phyloP scores from a whole-genome alignment of 768 basidiomycete species.

The Naematelia aurantialba region DNA sequence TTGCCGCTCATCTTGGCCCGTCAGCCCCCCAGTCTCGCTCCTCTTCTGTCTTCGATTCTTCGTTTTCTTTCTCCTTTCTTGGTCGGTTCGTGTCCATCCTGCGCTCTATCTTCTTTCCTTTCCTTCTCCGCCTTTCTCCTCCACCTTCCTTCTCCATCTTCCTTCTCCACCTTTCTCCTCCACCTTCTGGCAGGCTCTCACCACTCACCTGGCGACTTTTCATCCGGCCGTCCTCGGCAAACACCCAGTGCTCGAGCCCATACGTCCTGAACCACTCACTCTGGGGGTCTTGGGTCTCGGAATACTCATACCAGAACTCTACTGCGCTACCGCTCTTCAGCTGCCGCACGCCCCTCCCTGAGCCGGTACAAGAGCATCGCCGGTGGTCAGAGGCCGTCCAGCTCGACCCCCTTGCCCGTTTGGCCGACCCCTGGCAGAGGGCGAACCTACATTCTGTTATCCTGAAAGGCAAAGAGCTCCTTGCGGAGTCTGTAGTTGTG shows the following conservation, averaged over 20 bases:
- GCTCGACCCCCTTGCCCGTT: too few relatives aligned
- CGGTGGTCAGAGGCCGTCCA: background rate
- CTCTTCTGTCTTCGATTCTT: constrained; percentile 51
- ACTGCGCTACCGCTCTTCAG: constrained; percentile 53
- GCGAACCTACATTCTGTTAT: constrained; percentile 57
- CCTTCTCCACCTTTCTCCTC: too few relatives aligned
- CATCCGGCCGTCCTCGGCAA: constrained; percentile 57
- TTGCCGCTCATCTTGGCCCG: constrained; percentile 44
- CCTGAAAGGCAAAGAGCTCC: constrained; percentile 58
- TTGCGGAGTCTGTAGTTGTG: constrained; percentile 56
- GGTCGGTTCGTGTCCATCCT: too few relatives aligned
- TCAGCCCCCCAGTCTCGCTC: background rate
- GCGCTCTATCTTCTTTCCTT: too few relatives aligned
- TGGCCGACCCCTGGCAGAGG: too few relatives aligned
- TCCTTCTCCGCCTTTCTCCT: too few relatives aligned
- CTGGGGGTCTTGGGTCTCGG: constrained; percentile 15
- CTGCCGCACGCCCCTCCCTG: background rate
- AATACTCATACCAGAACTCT: constrained; percentile 56
- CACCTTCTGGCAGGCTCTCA: constrained; percentile 3
- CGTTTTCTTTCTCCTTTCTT: too few relatives aligned
- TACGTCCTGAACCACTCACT: constrained; percentile 39
- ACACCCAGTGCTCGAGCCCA: constrained; percentile 59
- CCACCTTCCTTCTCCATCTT: too few relatives aligned
- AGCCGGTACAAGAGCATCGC: background rate
- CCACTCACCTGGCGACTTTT: constrained; percentile 58